Conservation (phyloP, 2,329 filamentous ascomycete species). For the Colletotrichum lindemuthianum region DNA sequence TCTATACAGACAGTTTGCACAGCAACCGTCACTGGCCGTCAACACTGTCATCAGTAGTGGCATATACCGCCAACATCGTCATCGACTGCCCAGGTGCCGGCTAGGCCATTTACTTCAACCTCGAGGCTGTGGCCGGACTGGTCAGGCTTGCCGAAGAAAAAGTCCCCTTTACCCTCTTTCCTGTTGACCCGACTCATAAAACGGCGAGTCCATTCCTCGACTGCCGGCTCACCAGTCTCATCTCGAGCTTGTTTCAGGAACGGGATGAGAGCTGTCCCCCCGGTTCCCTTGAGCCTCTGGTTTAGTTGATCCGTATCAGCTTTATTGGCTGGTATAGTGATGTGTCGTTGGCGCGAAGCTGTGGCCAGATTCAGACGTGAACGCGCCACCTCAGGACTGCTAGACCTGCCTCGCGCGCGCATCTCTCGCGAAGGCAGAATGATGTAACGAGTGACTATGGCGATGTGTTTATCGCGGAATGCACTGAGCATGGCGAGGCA, state of each 20-base stretch:
- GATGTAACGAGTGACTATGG: constrained; percentile 95
- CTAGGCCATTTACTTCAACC: constrained; percentile 72
- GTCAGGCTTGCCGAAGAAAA: constrained; percentile 66
- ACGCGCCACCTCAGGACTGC: constrained; percentile 63
- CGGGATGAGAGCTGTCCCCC: constrained; percentile 91
- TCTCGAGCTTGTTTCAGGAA: constrained; percentile 97
- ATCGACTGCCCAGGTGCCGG: constrained; percentile 89
- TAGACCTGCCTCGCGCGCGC: constrained; percentile 70
- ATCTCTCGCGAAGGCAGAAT: constrained; percentile 86
- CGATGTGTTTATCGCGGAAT: constrained; percentile 93
- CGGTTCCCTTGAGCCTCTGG: constrained; percentile 83
- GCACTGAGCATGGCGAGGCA: constrained; percentile 76
- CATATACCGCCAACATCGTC: constrained; percentile 77
- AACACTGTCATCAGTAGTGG: constrained; percentile 51
- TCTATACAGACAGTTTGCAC: no score
- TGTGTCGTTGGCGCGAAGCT: constrained; percentile 57
- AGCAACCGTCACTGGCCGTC: no score
- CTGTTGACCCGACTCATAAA: constrained; percentile 66
- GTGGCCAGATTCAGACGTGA: constrained; percentile 70
- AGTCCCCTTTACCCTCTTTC: constrained; percentile 62
- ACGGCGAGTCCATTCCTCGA: constrained; percentile 70
- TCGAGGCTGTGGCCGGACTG: constrained; percentile 50
- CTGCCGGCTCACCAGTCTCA: constrained; percentile 92
- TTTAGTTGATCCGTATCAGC: constrained; percentile 47
- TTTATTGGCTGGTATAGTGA: constrained; percentile 25